Percentiles rank a stretch among this genome's conserved stretches.
Conservation (phyloP, 1,284 basidiomycete species). For the Cryptococcus sp. region DNA sequence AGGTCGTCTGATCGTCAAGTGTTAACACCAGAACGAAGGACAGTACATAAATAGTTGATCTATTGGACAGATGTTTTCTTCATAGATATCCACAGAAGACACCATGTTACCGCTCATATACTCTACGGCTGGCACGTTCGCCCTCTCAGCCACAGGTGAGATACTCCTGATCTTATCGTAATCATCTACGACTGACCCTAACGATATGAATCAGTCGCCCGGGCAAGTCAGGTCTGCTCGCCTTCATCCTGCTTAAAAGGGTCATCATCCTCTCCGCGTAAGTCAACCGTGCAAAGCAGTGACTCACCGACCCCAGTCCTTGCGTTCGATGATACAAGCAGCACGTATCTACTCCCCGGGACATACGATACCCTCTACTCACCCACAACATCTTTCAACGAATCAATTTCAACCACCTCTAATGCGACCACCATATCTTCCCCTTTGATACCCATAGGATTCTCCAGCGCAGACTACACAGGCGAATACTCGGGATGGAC, state of each 20-base stretch:
- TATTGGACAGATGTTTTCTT: neutral
- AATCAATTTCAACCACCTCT: constrained; percentile 12
- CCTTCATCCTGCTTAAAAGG: constrained; percentile 26
- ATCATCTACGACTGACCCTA: neutral
- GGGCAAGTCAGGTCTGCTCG: constrained; percentile 26
- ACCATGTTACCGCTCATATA: too few relatives aligned
- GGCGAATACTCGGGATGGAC: constrained; percentile 1
- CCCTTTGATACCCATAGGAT: constrained; percentile 29
- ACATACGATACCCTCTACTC: constrained; percentile 15
- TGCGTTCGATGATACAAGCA: constrained; percentile 7
- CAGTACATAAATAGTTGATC: constrained; percentile 1
- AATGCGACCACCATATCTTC: constrained; percentile 19
- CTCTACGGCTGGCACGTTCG: neutral
- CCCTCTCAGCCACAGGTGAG: neutral
- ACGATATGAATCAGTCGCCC: constrained; percentile 4
- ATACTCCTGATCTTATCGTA: neutral
- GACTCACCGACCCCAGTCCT: constrained; percentile 10
- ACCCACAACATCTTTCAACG: constrained; percentile 20
- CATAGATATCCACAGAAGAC: too few relatives aligned
- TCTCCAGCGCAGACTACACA: constrained; percentile 15
- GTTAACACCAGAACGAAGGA: too few relatives aligned
- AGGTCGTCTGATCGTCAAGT: too few relatives aligned
- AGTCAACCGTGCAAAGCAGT: constrained; percentile 5
- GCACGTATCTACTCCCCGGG: constrained; percentile 22
- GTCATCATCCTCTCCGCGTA: constrained; percentile 23